A percentile compares a stretch with the other conserved stretches of the same genome.
These are phyloP conservation scores for Kazachstania psychrophila DNA, from an alignment of 805 yeast genomes.

Conservation along the genomic window DNA sequence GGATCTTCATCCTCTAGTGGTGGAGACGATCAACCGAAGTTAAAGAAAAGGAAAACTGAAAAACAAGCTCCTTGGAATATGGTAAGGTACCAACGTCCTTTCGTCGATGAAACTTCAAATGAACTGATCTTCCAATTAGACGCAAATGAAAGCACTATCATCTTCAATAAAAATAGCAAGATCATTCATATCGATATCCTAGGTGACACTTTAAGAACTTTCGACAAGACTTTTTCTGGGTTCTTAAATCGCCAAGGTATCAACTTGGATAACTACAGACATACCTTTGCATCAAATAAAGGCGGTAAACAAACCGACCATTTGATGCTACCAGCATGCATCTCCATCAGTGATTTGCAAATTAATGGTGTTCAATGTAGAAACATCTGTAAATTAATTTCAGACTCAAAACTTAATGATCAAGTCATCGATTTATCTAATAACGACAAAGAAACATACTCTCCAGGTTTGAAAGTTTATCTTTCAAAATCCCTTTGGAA, in stretches of 20 bases:
- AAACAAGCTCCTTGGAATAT: slow-evolving; percentile 6
- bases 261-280: slow-evolving; percentile 7
- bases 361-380: slow-evolving; percentile 13
- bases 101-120: slow-evolving; percentile 30
- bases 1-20: not conserved
- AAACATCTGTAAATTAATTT: slow-evolving; percentile 13
- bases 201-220: slow-evolving; percentile 4
- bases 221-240: slow-evolving; percentile 2
- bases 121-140: slow-evolving; percentile 35
- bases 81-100: slow-evolving; percentile 37
- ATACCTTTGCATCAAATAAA: slow-evolving; percentile 5
- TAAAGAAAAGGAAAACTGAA: not conserved
- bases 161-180: slow-evolving; percentile 25
- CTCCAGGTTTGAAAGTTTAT: slow-evolving; percentile 15
- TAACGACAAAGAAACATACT: slow-evolving; percentile 2
- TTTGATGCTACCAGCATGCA: slow-evolving; percentile 15
- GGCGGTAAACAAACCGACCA: slow-evolving; percentile 4
- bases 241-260: slow-evolving; percentile 6
- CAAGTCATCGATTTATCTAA: slow-evolving; percentile 9
- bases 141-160: slow-evolving; percentile 19
- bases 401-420: slow-evolving; percentile 9
- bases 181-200: slow-evolving; percentile 15
- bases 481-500: slow-evolving; percentile 20
- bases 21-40: not conserved
- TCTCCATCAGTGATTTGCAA: slow-evolving; percentile 13